phyloP scores from a whole-genome alignment of 495 filamentous ascomycete genomes.

The Geoglossum glabrum region DNA sequence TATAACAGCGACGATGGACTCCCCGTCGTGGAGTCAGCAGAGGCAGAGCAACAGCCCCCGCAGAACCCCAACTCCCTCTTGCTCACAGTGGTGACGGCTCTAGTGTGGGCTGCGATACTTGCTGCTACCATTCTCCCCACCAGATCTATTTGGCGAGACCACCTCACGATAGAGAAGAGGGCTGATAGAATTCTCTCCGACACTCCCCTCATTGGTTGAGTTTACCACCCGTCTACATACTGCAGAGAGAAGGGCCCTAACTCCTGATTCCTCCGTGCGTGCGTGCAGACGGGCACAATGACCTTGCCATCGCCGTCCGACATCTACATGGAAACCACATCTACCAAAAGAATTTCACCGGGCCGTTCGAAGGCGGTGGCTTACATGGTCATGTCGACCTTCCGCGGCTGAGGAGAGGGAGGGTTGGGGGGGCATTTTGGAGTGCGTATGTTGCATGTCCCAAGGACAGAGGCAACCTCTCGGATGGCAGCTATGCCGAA shows the following conservation, averaged over 20 bases:
- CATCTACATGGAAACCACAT: conserved; percentile 55
- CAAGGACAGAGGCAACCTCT: conserved; percentile 45
- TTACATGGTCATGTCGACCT: conserved; percentile 61
- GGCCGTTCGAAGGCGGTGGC: conserved; percentile 44
- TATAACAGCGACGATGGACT: background rate
- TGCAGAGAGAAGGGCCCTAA: background rate
- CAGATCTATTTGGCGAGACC: conserved; percentile 17
- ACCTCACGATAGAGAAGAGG: conserved; percentile 35
- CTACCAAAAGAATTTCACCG: conserved; percentile 49
- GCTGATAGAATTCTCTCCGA: conserved; percentile 46
- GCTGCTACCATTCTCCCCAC: background rate
- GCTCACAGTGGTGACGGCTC: background rate
- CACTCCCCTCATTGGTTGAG: conserved; percentile 63
- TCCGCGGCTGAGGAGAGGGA: conserved; percentile 37
- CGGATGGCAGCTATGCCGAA: conserved; percentile 44
- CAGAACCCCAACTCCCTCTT: background rate
- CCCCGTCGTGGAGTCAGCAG: background rate
- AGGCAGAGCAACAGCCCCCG: background rate
- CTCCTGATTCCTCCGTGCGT: conserved; percentile 5
- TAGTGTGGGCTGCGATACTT: background rate
- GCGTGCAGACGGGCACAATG: conserved; percentile 74
- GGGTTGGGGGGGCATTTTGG: conserved; percentile 72
- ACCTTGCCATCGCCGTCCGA: conserved; percentile 58
- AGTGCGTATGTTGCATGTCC: conserved; percentile 71
- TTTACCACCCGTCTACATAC: background rate